phyloP scores from a whole-genome alignment of 768 basidiomycete genomes.

The Tremella yokohamensis region DNA sequence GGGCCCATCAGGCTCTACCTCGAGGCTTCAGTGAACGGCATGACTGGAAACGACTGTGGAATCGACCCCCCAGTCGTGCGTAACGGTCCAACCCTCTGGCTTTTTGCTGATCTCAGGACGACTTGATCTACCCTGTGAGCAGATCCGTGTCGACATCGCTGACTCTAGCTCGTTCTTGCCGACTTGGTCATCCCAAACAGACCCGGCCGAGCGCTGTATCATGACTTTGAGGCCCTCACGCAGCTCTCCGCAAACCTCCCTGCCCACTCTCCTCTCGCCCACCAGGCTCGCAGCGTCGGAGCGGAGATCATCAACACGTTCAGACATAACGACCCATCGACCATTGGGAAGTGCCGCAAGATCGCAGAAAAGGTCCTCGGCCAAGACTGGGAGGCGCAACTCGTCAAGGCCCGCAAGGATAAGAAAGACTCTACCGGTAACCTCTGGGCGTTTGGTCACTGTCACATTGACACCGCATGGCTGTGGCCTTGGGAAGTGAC shows the following conservation, averaged over 20 bases:
- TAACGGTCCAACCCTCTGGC: no score
- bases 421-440: slow-evolving; percentile 58
- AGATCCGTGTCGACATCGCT: not conserved
- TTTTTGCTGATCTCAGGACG: slow-evolving; percentile 51
- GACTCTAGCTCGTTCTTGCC: slow-evolving; percentile 64
- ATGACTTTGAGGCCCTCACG: slow-evolving; percentile 77
- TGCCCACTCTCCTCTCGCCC: slow-evolving; percentile 66
- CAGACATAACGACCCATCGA: slow-evolving; percentile 39
- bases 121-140: not conserved
- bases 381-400: slow-evolving; percentile 73
- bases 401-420: slow-evolving; percentile 53
- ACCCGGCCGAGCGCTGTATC: slow-evolving; percentile 65
- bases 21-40: slow-evolving; percentile 62
- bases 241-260: slow-evolving; percentile 70
- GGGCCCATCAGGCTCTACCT: slow-evolving; percentile 53
- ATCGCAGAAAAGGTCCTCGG: slow-evolving; percentile 79
- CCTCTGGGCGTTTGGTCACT: slow-evolving; percentile 74
- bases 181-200: slow-evolving; percentile 92
- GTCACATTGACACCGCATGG: slow-evolving; percentile 84
- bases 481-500: slow-evolving; percentile 93
- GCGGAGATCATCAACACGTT: slow-evolving; percentile 83
- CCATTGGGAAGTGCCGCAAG: slow-evolving; percentile 59
- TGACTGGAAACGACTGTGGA: slow-evolving; percentile 77
- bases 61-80: slow-evolving; percentile 63
- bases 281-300: slow-evolving; percentile 46